A percentile compares a stretch with the other conserved stretches of the same genome.
These are phyloP conservation scores for Saturnispora sekii DNA, from an alignment of 805 yeast species.

Conservation along the genomic window DNA sequence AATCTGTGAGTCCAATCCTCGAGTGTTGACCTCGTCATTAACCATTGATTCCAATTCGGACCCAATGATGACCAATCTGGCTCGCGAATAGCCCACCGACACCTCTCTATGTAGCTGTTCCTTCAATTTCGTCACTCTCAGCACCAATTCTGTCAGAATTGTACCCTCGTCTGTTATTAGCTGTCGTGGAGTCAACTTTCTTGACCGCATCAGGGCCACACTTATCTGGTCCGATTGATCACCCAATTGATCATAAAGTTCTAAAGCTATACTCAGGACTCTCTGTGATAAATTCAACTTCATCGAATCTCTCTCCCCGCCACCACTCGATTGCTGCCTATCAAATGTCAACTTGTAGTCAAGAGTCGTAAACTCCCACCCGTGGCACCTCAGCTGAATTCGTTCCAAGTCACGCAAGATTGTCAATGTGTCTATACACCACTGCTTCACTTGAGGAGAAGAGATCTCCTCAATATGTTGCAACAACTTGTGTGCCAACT, in stretches of 20 bases:
- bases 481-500: conserved; percentile 32
- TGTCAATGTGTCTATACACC: conserved; percentile 39
- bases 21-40: neutral
- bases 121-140: conserved; percentile 40
- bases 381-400: conserved; percentile 35
- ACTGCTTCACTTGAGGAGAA: conserved; percentile 35
- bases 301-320: conserved; percentile 20
- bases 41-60: conserved; percentile 38
- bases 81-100: conserved; percentile 52
- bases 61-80: conserved; percentile 57
- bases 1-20: neutral
- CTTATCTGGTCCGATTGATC: conserved; percentile 23
- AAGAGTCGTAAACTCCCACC: conserved; percentile 48
- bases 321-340: too few species aligned
- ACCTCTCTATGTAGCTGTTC: conserved; percentile 42
- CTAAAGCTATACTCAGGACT: conserved; percentile 32
- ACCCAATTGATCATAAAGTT: conserved; percentile 34
- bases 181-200: conserved; percentile 34
- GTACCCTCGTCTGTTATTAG: conserved; percentile 46
- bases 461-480: conserved; percentile 34
- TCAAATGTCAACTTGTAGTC: conserved; percentile 28
- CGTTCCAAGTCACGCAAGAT: conserved; percentile 42
- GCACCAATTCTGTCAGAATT: conserved; percentile 33
- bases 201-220: conserved; percentile 33
- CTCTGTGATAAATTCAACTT: conserved; percentile 45